Base-by-base conservation (phyloP, 192 early-diverging fungal genomes). In the Entomortierella lignicola region DNA sequence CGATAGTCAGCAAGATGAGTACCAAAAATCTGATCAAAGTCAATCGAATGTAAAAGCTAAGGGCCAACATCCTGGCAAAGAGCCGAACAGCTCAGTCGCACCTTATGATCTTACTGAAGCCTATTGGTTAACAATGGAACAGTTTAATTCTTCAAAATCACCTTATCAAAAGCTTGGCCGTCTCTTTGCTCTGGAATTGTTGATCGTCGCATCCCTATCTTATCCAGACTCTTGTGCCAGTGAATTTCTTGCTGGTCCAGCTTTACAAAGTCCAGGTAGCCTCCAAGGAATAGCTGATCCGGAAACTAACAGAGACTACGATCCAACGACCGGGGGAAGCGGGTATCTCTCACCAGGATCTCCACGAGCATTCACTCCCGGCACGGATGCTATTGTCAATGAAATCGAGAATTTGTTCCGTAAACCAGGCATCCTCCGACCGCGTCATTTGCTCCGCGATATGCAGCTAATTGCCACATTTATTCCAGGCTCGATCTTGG, bases 401-500 rank as follows among this genome's bases (percentile, higher is more conserved):
- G 82, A 83, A 60, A 75, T 83, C 39, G 82, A 83, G 44, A 56
- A 43, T 6, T 61, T 83, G 41, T 80, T 83, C 27, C 74, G 75
- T 0, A 65, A 60, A 18, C 60, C 69, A 3, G 55, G 53, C n/a
- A 23, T 71, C 10, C 50, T 70, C n/a, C 63, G 75, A 25, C 82
- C 82, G 32, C 50, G 60, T 26, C 27, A 79, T 52, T 44, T 83
- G 37, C 56, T 83, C 29, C 75, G 82, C 0, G 82, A 83, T 42
- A 68, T 83, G 82, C 82, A 83, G 29, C 25, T 83, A 25, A 79
- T 83, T 34, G 73, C 82, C 26, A 58, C 70, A 17, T 72, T 83
- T 42, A 62, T 83, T 15, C 82, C 82, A 2, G 60, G 74, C 21
- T 55, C 69, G 20, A 80, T 83, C 5, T 44, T 83, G 57, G 75